These are phyloP conservation scores for Phytophthora pisi DNA, from an alignment of 352 stramenopile genomes.

Conservation along the genomic window DNA sequence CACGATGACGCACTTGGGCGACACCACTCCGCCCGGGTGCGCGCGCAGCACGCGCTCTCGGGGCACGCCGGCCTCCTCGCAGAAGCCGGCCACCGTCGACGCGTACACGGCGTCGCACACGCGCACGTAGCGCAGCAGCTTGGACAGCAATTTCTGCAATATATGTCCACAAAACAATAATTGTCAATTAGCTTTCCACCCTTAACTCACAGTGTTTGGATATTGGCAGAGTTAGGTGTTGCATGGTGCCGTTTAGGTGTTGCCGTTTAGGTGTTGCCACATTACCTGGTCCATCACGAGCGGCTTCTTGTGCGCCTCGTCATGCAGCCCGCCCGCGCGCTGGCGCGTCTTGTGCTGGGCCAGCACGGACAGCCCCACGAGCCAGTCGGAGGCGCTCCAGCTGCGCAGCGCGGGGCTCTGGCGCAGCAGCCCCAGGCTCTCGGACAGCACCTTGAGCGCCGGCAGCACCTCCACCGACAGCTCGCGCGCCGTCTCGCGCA, in stretches of 20 bases:
- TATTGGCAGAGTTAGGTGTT: too few relatives aligned
- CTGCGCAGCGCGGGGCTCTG: conserved; percentile 65
- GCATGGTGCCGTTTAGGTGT: too few relatives aligned
- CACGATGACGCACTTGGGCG: conserved; percentile 77
- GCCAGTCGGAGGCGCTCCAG: conserved; percentile 81
- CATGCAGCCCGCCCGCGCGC: conserved; percentile 28
- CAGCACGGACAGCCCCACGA: conserved; percentile 79
- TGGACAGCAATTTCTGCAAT: conserved; percentile 24
- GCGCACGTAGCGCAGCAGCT: conserved; percentile 59
- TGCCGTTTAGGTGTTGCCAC: not conserved
- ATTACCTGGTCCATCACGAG: conserved; percentile 33
- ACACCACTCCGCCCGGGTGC: conserved; percentile 72
- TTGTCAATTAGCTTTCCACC: too few relatives aligned
- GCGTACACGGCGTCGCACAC: conserved; percentile 79
- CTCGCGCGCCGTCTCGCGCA: conserved; percentile 41
- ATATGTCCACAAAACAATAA: too few relatives aligned
- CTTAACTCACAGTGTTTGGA: too few relatives aligned
- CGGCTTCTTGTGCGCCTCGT: conserved; percentile 36
- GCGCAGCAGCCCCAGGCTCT: conserved; percentile 69
- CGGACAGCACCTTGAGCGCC: conserved; percentile 75
- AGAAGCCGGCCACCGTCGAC: conserved; percentile 55
- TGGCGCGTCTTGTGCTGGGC: conserved; percentile 70
- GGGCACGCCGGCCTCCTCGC: conserved; percentile 50
- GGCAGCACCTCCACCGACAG: conserved; percentile 69
- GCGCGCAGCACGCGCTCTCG: conserved; percentile 50